A percentile compares a stretch with the other conserved stretches of the same genome.
Evolutionary conservation across 2,329 filamentous ascomycete genomes (phyloP).

Genomic region (Xylaria sp.): DNA sequence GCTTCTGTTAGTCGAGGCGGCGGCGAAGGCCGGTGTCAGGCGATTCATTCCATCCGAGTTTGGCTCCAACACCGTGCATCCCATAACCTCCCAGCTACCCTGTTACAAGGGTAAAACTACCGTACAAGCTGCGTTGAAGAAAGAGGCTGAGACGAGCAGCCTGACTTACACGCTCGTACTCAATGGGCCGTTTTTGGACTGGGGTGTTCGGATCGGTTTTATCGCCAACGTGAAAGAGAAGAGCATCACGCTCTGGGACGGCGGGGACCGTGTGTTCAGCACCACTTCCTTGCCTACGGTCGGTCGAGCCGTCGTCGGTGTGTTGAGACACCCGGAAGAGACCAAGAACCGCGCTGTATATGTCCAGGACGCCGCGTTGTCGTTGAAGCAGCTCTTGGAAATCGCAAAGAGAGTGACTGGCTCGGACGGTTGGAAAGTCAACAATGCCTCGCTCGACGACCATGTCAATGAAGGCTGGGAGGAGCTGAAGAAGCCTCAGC

Average conservation of each 20-base stretch:
- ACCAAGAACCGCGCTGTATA: slow-evolving; percentile 65
- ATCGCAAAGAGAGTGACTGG: slow-evolving; percentile 21
- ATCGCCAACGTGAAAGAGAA: slow-evolving; percentile 34
- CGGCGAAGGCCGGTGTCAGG: slow-evolving; percentile 66
- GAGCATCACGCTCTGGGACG: slow-evolving; percentile 58
- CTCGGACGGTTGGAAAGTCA: slow-evolving; percentile 9
- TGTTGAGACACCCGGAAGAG: slow-evolving; percentile 56
- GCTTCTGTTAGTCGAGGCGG: slow-evolving; percentile 63
- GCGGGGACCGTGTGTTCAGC: slow-evolving; percentile 57
- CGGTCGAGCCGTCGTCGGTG: slow-evolving; percentile 57
- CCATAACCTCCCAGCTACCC: slow-evolving; percentile 55
- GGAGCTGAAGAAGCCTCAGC: slow-evolving; percentile 16
- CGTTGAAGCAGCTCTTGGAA: slow-evolving; percentile 18
- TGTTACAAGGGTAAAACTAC: slow-evolving; percentile 61
- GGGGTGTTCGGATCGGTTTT: slow-evolving; percentile 34
- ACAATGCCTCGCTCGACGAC: neutral
- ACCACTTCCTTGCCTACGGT: slow-evolving; percentile 57
- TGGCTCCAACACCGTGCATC: slow-evolving; percentile 52
- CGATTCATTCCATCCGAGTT: slow-evolving; percentile 71
- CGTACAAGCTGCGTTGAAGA: slow-evolving; percentile 53
- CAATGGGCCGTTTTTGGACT: slow-evolving; percentile 51
- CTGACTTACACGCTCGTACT: slow-evolving; percentile 45
- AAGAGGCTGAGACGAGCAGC: slow-evolving; percentile 50
- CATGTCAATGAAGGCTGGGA: slow-evolving; percentile 9
- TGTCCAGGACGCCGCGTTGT: slow-evolving; percentile 24